These are phyloP conservation scores for Solanum chacoense DNA, from an alignment of 305 asterid species.

Conservation along the genomic window DNA sequence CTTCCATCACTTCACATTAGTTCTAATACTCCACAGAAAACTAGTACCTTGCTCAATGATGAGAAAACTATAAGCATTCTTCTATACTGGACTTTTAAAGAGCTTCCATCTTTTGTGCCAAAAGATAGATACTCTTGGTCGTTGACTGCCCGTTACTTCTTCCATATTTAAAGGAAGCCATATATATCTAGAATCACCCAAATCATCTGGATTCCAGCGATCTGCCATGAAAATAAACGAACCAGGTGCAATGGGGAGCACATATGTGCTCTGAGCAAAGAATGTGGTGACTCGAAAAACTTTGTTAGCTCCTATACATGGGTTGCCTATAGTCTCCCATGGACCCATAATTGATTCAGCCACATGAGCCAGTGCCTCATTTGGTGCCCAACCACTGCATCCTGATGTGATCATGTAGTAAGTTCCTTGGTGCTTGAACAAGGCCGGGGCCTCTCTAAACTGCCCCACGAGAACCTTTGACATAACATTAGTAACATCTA, in stretches of 20 bases:
- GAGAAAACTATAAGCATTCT: background rate
- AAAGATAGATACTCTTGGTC: conserved; percentile 48
- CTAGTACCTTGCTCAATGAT: background rate
- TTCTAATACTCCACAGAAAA: background rate
- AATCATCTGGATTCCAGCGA: conserved; percentile 50
- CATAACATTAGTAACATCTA: conserved; percentile 17
- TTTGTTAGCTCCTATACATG: conserved; percentile 52
- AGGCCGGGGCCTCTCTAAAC: conserved; percentile 56
- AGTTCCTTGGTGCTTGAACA: conserved; percentile 40
- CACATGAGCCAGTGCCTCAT: conserved; percentile 57
- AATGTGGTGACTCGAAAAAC: conserved; percentile 40
- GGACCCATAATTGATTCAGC: conserved; percentile 58
- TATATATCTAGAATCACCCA: conserved; percentile 52
- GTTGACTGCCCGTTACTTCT: conserved; percentile 15
- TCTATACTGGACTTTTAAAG: conserved; percentile 3
- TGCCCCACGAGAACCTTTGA: conserved; percentile 41
- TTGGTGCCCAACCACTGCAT: conserved; percentile 75
- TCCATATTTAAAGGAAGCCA: conserved; percentile 57
- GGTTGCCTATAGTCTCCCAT: conserved; percentile 68
- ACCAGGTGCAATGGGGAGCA: conserved; percentile 46
- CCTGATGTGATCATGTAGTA: conserved; percentile 72
- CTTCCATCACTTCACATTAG: background rate
- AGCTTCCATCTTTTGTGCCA: conserved; percentile 60
- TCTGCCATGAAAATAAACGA: conserved; percentile 53
- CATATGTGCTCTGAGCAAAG: conserved; percentile 54